Evolutionary conservation across 352 stramenopile genomes (phyloP).

Genomic region (Phytophthora litchii): DNA sequence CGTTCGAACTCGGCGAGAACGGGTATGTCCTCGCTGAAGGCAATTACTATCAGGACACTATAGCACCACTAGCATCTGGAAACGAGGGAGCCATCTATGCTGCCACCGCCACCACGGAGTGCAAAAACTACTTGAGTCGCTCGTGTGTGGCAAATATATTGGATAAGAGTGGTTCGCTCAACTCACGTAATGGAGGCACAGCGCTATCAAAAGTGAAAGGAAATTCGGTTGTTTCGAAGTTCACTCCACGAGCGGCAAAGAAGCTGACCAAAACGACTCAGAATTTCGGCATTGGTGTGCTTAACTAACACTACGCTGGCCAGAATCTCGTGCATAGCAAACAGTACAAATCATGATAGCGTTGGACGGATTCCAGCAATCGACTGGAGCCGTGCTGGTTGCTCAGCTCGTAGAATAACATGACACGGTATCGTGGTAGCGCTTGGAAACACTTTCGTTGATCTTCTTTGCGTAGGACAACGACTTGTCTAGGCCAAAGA

Average conservation of each 20-base stretch:
- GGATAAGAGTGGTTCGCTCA: conserved; percentile 23
- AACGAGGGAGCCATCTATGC: too few species aligned
- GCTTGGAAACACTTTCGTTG: too few species aligned
- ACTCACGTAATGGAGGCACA: conserved; percentile 14
- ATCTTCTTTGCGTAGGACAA: too few species aligned
- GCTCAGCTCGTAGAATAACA: too few species aligned
- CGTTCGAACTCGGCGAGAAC: conserved; percentile 11
- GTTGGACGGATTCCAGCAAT: too few species aligned
- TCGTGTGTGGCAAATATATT: conserved; percentile 31
- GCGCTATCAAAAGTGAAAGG: conserved; percentile 17
- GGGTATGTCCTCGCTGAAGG: conserved; percentile 14
- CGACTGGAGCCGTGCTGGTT: too few species aligned
- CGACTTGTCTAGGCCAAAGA: too few species aligned
- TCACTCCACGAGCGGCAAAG: conserved; percentile 11
- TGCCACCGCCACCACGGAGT: conserved; percentile 13
- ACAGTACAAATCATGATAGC: too few species aligned
- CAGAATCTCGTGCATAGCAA: too few species aligned
- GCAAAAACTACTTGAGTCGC: conserved; percentile 28
- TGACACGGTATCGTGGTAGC: too few species aligned
- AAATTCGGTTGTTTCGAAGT: conserved; percentile 1
- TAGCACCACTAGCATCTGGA: too few species aligned
- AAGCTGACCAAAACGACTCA: conserved; percentile 8
- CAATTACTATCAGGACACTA: too few species aligned
- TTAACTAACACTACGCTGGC: conserved; percentile 7
- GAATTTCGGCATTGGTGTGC: conserved; percentile 22